A percentile compares a stretch with the other conserved stretches of the same genome.
Conservation (phyloP, 2,329 filamentous ascomycete species). For the Ceratocystiopsis brevicomis region DNA sequence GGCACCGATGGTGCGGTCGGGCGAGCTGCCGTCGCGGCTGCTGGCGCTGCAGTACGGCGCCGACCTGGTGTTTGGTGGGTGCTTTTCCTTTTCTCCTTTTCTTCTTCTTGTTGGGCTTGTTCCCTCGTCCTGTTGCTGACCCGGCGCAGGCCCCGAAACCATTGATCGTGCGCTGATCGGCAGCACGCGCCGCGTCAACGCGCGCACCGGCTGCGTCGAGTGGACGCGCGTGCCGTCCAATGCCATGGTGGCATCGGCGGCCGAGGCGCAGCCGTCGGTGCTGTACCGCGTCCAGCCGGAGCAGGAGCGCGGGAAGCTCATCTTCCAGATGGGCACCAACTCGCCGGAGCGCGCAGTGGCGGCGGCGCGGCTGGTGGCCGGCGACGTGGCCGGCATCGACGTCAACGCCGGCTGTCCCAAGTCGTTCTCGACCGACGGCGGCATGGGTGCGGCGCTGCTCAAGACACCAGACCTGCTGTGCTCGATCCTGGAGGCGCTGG, state of each 20-base stretch:
- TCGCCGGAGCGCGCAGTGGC: constrained; percentile 66
- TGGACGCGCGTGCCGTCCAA: constrained; percentile 63
- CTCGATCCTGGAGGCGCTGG: constrained; percentile 66
- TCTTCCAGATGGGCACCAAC: constrained; percentile 86
- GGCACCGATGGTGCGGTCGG: constrained; percentile 95
- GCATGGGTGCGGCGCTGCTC: constrained; percentile 88
- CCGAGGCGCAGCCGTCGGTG: constrained; percentile 40
- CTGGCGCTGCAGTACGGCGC: constrained; percentile 85
- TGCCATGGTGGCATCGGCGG: constrained; percentile 31
- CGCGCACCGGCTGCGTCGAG: constrained; percentile 61
- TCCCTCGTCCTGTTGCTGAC: background rate
- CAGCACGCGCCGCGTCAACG: constrained; percentile 58
- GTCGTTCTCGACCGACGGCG: constrained; percentile 79
- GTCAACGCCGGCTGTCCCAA: constrained; percentile 98
- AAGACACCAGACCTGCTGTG: constrained; percentile 68
- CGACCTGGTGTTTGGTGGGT: constrained; percentile 81
- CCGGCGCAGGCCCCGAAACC: constrained; percentile 68
- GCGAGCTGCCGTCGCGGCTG: constrained; percentile 78
- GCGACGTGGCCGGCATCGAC: constrained; percentile 82
- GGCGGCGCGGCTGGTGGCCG: constrained; percentile 67
- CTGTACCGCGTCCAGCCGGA: constrained; percentile 72
- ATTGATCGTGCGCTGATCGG: constrained; percentile 86
- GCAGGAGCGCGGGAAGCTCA: constrained; percentile 52
- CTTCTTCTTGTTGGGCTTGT: background rate
- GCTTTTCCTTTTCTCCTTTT: background rate